Evolutionary conservation across 495 filamentous ascomycete genomes (phyloP), one percentile per base, ranked within the genome.

Genomic region (Penicillium roqueforti): DNA sequence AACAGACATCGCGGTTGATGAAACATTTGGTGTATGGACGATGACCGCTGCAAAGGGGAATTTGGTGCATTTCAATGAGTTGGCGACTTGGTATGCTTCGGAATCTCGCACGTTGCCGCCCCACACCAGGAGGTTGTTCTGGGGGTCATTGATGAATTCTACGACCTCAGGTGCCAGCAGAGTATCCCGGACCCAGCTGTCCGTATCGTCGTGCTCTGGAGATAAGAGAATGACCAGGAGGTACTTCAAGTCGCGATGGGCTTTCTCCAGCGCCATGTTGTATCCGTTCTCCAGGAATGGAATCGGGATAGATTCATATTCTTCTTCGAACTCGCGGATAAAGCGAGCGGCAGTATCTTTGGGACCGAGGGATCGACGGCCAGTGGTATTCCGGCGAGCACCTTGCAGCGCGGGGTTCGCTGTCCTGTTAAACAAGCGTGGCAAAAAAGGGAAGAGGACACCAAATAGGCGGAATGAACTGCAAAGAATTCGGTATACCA

Each of bases 181-280:
- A 0, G 91, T 97, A 37, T 92, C 83, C 10, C 80, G 80, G 46
- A 93, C 84, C 74, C 92, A 98, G n/a, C 81, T 75, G 20, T 80
- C 79, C 3, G 89, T 97, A 60, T 96, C 89, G 59, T 97, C 93
- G 65, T 98, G 92, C 60, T 97, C 95, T 0, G 92, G 89, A 1
- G 90, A 90, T 14, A 96, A 67, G 6, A 97, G 77, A 4, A 97
- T 75, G 6, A 96, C 87, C 9, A 97, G 65, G 2, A 98, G 74
- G 65, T 95, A 95, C 57, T 92, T 91, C 47, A 96, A 73, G n/a
- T 97, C 89, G 52, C 79, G 83, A 68, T 97, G 96, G 1, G 93
- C 91, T 9, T 83, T 68, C 62, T 98, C 93, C 48, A 95, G 76
- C 0, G 91, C 89, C 68, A 92, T 88, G 16, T 93, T 89, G 66